Evolutionary conservation across 805 yeast genomes (phyloP), one percentile per base, ranked within the genome.

Genomic region (Candida ipomoeae): DNA sequence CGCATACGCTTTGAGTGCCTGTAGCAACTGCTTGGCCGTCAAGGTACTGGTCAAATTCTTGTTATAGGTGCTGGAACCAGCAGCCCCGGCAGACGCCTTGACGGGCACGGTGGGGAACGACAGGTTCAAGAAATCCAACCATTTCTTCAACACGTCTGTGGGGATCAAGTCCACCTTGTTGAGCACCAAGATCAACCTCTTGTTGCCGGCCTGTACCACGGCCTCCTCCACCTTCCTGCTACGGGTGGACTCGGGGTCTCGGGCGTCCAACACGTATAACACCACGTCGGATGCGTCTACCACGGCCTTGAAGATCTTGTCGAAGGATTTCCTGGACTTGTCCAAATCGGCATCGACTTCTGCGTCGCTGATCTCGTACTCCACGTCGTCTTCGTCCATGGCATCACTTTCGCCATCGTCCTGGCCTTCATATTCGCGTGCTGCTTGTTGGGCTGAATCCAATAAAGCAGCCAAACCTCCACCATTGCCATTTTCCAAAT

Each of bases 141-240:
- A 94, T 65, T 82, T 82, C 62, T 85, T 83, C 61, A 94, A 77
- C 23, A 83, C 91, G 40, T 84, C 81, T 31, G 89, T 85, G 14
- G 99, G 99, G 53, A 94, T 82, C 61, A 94, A 79, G 71, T 94
- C 99, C 52, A 94, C 87, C 70, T 94, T 94, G 75, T 94, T 94
- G 59, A 94, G 73, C 41, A 92, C 80, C 59, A 90, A 80, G 49
- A 94, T 87, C 55, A 94, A 77, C 63, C 97, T 81, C 69, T 94
- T 94, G 48, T 83, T 83, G 53, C 87, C 87, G 59, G 82, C 80
- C 62, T 84, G 85, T 53, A 91, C 71, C 42, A 94, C 89, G 2
- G 95, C 88, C 65, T 89, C 87, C 74, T 94, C 99, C 39, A 94
- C 91, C 64, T 83, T 89, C 65, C 84, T 82, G 7, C 97, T 90